Conservation (phyloP, 2,329 filamentous ascomycete species). For the Pestalotiopsis sp. region DNA sequence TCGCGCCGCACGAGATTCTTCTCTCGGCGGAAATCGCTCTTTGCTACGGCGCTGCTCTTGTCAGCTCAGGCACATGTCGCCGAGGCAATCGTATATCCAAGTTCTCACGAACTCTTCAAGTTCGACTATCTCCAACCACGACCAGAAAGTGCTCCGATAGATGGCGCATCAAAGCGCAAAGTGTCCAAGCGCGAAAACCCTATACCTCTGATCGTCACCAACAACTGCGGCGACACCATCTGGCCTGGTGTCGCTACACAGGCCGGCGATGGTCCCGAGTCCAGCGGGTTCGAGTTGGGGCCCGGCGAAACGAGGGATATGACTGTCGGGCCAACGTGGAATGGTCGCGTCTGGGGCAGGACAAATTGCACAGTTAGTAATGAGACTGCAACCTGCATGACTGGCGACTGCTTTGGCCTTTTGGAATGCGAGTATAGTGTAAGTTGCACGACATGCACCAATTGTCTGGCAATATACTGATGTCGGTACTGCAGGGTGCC, state of each 20-base stretch:
- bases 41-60: constrained; percentile 21
- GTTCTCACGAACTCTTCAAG: constrained; percentile 30
- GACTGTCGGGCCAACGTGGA: constrained; percentile 74
- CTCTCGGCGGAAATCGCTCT: constrained; percentile 2
- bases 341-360: constrained; percentile 80
- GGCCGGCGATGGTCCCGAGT: constrained; percentile 67
- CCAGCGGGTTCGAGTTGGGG: constrained; percentile 69
- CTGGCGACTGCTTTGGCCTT: constrained; percentile 76
- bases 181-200: constrained; percentile 32
- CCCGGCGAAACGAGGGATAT: constrained; percentile 62
- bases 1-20: neutral
- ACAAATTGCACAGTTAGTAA: constrained; percentile 81
- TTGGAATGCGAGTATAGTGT: constrained; percentile 72
- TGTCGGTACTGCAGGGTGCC: constrained; percentile 55
- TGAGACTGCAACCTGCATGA: constrained; percentile 69
- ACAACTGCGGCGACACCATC: constrained; percentile 71
- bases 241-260: constrained; percentile 80
- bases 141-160: constrained; percentile 20
- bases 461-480: neutral
- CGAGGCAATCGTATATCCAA: constrained; percentile 30
- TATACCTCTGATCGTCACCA: constrained; percentile 69
- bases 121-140: constrained; percentile 32
- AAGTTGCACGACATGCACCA: constrained; percentile 36
- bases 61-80: constrained; percentile 19
- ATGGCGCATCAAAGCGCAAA: constrained; percentile 13